phyloP scores from a whole-genome alignment of 75 land plant species.

The Cunninghamia lanceolata region DNA sequence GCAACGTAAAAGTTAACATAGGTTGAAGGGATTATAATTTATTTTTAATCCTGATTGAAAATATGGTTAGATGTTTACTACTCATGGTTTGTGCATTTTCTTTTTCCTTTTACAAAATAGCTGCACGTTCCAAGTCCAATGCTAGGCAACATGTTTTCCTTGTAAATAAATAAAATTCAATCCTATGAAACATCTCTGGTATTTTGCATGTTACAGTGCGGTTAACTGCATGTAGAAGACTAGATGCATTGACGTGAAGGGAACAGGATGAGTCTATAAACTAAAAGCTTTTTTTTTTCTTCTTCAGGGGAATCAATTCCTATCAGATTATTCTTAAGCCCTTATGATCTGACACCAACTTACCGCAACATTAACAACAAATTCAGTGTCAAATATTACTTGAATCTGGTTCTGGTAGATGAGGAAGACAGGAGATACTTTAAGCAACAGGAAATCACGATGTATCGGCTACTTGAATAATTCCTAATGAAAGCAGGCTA shows the following conservation, averaged over 20 bases:
- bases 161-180: not conserved
- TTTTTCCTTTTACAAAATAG: not conserved
- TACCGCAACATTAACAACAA: conserved; percentile 98
- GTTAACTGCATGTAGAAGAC: not conserved
- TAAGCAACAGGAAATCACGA: conserved; percentile 96
- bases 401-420: conserved; percentile 98
- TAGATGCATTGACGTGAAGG: not conserved
- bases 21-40: not conserved
- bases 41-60: not conserved
- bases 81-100: not conserved
- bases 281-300: not conserved
- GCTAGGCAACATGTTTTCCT: not conserved
- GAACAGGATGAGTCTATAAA: not conserved
- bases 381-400: conserved; percentile 93
- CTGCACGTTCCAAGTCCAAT: not conserved
- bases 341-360: conserved; percentile 96
- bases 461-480: conserved; percentile 52
- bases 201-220: not conserved
- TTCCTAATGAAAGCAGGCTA: not conserved
- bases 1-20: not conserved
- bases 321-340: conserved; percentile 87
- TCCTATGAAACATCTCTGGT: not conserved
- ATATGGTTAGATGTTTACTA: not conserved
- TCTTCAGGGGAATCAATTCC: conserved; percentile 96
- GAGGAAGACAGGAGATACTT: conserved; percentile 97